These are phyloP conservation scores for Phaeotremella fagi DNA, from an alignment of 768 basidiomycete genomes.

Conservation along the genomic window DNA sequence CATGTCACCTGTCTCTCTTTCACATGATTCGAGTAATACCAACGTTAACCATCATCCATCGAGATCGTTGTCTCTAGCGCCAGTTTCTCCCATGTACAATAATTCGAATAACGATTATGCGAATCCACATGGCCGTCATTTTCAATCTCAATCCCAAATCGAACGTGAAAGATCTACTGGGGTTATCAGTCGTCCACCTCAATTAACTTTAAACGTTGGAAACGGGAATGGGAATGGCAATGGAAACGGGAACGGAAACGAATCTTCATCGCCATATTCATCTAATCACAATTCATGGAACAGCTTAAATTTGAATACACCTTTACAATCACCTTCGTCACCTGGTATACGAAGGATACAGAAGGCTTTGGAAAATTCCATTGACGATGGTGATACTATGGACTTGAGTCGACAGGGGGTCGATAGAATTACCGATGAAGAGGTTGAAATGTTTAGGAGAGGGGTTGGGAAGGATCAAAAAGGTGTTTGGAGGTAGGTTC, in stretches of 20 bases:
- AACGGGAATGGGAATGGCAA: too few relatives aligned
- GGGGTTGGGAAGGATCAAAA: conserved; percentile 54
- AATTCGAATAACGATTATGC: neutral
- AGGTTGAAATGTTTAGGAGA: conserved; percentile 70
- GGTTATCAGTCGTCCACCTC: conserved; percentile 1
- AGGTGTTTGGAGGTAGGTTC: conserved; percentile 45
- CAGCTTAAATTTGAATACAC: too few relatives aligned
- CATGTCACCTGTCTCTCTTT: neutral
- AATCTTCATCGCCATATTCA: conserved; percentile 6
- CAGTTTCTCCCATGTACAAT: neutral
- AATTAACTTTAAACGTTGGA: too few relatives aligned
- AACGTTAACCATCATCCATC: neutral
- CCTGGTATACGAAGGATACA: conserved; percentile 17
- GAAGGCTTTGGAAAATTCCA: conserved; percentile 28
- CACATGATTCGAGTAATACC: neutral
- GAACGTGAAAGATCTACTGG: neutral
- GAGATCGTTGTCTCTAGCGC: conserved; percentile 8
- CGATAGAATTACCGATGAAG: conserved; percentile 67
- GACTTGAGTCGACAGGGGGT: conserved; percentile 75
- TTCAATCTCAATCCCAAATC: too few relatives aligned
- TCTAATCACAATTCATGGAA: too few relatives aligned
- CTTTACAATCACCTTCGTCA: conserved; percentile 1
- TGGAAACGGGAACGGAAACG: too few relatives aligned
- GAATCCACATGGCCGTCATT: neutral
- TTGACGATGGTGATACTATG: conserved; percentile 76